A percentile compares a stretch with the other conserved stretches of the same genome.
phyloP scores from a whole-genome alignment of 2,329 filamentous ascomycete genomes.

The Alternaria alternata region DNA sequence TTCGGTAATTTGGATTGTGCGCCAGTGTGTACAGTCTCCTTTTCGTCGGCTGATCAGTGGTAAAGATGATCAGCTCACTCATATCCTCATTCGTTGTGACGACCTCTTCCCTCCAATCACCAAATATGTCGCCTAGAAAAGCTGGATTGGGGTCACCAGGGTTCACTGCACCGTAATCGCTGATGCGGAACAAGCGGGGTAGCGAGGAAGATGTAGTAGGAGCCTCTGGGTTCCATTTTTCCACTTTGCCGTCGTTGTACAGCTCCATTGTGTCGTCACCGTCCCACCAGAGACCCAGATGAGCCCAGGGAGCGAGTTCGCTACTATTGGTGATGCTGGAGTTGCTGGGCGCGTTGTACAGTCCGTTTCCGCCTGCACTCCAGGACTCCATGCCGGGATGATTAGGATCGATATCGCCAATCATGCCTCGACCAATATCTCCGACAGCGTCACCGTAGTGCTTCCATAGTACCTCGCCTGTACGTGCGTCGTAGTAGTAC shows the following conservation, averaged over 20 bases:
- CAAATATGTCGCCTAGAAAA: constrained; percentile 20
- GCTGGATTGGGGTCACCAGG: constrained; percentile 15
- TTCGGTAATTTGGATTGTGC: background rate
- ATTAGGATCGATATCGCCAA: background rate
- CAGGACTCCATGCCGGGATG: background rate
- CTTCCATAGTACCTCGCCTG: background rate
- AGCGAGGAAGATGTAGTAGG: constrained; percentile 6
- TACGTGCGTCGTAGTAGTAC: background rate
- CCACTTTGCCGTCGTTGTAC: constrained; percentile 23
- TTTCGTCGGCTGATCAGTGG: background rate
- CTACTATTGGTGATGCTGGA: background rate
- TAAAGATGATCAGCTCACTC: background rate
- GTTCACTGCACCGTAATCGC: constrained; percentile 12
- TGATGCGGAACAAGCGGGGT: constrained; percentile 13
- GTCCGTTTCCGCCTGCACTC: background rate
- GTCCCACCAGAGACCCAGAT: constrained; percentile 21
- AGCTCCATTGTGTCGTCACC: constrained; percentile 22
- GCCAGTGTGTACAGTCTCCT: background rate
- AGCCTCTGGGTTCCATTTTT: constrained; percentile 17
- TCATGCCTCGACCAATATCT: background rate
- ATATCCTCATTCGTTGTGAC: background rate
- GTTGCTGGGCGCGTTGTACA: constrained; percentile 14
- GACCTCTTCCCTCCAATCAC: constrained; percentile 22
- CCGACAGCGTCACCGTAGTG: background rate
- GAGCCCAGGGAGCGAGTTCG: constrained; percentile 11